A percentile compares a stretch with the other conserved stretches of the same genome.
Conservation (phyloP, 495 filamentous ascomycete species). For the Amorphotheca resinae region DNA sequence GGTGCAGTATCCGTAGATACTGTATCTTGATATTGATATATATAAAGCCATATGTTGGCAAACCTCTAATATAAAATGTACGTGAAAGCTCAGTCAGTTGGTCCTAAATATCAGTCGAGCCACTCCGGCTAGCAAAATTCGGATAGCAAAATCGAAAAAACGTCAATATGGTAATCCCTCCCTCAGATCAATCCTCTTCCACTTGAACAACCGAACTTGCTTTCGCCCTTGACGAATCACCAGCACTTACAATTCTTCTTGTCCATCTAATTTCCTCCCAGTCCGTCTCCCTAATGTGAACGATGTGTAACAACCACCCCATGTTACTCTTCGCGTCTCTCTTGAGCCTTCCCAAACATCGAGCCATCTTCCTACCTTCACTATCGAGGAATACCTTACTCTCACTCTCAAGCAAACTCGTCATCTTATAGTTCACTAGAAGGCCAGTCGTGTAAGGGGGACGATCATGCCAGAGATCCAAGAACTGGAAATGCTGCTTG, state of each 20-base stretch:
- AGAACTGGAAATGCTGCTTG: constrained; percentile 46
- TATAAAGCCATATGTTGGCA: too few relatives aligned
- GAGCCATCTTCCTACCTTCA: constrained; percentile 29
- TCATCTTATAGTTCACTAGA: constrained; percentile 35
- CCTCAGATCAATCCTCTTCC: too few relatives aligned
- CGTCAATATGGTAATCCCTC: too few relatives aligned
- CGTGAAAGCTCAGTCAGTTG: too few relatives aligned
- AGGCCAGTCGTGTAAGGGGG: constrained; percentile 38
- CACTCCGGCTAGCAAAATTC: neutral
- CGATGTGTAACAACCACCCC: constrained; percentile 34
- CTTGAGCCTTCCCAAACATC: constrained; percentile 40
- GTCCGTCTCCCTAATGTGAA: constrained; percentile 38
- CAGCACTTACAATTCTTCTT: constrained; percentile 24
- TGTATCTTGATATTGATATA: too few relatives aligned
- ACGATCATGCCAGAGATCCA: constrained; percentile 45
- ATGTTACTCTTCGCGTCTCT: constrained; percentile 24
- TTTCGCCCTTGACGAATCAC: too few relatives aligned
- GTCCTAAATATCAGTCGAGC: neutral
- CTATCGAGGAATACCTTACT: constrained; percentile 28
- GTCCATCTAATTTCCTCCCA: constrained; percentile 40
- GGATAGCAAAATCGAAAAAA: neutral
- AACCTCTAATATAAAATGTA: too few relatives aligned
- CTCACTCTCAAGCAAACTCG: constrained; percentile 34
- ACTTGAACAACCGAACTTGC: too few relatives aligned
- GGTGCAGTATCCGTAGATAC: too few relatives aligned